Conservation (phyloP, 2,329 filamentous ascomycete genomes). For the Orbilia oligospora region DNA sequence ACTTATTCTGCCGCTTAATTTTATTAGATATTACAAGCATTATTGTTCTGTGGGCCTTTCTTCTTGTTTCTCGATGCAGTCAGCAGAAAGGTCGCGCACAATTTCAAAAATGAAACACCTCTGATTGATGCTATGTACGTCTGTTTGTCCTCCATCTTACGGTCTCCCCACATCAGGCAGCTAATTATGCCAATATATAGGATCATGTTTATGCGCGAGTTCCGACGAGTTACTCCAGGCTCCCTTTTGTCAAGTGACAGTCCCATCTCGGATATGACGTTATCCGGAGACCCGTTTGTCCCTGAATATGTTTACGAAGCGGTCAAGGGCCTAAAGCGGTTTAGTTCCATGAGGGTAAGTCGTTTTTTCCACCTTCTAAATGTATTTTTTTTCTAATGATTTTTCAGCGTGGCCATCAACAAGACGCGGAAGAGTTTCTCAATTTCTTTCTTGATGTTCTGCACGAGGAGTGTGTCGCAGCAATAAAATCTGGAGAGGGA, state of each 20-base stretch:
- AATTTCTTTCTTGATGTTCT: constrained; percentile 92
- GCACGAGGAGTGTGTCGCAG: constrained; percentile 88
- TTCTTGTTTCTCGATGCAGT: constrained; percentile 93
- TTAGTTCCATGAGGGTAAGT: constrained; percentile 89
- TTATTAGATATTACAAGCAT: constrained; percentile 87
- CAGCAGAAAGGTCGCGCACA: constrained; percentile 84
- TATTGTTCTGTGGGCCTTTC: constrained; percentile 93
- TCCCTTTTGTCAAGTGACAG: constrained; percentile 76
- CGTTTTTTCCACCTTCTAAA: constrained; percentile 28
- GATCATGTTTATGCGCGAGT: constrained; percentile 97
- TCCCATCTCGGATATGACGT: constrained; percentile 86
- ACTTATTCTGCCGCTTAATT: background rate
- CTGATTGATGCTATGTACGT: constrained; percentile 92
- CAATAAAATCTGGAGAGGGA: constrained; percentile 73
- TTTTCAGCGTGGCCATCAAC: constrained; percentile 86
- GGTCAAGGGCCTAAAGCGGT: constrained; percentile 86
- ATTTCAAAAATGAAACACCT: constrained; percentile 95
- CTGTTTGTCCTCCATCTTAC: background rate
- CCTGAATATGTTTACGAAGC: constrained; percentile 97
- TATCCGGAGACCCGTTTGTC: constrained; percentile 90
- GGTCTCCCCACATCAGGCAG: background rate
- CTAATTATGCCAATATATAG: constrained; percentile 68
- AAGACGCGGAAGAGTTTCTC: constrained; percentile 97
- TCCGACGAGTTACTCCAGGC: constrained; percentile 77
- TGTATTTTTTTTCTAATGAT: constrained; percentile 61